Percentiles rank a stretch among this genome's conserved stretches.
phyloP scores from a whole-genome alignment of 2,329 filamentous ascomycete species.

The Fusarium sp. region DNA sequence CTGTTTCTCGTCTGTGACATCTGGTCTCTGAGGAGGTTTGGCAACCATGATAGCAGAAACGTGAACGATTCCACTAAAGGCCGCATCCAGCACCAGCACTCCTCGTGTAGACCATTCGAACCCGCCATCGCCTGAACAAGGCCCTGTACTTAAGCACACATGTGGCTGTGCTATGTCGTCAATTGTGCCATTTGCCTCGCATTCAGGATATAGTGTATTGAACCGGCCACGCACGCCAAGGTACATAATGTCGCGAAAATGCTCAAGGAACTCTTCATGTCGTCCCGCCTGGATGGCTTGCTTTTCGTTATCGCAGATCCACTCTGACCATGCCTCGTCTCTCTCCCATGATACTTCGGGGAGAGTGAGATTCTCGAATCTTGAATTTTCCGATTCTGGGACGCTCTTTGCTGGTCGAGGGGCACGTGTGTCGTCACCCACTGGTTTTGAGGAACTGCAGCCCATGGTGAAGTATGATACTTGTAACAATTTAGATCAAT shows the following conservation, averaged over 20 bases:
- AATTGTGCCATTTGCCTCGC: background rate
- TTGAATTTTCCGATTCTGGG: background rate
- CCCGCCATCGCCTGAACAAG: background rate
- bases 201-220: background rate
- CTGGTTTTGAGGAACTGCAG: background rate
- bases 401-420: background rate
- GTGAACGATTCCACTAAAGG: background rate
- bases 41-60: background rate
- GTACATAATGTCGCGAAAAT: background rate
- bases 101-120: background rate
- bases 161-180: background rate
- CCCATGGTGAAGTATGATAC: background rate
- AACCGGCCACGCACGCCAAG: background rate
- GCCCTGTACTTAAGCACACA: background rate
- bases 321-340: background rate
- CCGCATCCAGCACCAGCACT: background rate
- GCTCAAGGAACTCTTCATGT: background rate
- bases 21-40: background rate
- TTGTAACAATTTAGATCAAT: background rate
- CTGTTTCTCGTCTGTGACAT: background rate
- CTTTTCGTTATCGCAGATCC: background rate
- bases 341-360: constrained; percentile 1
- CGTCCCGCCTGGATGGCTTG: background rate
- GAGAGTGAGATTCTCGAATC: background rate
- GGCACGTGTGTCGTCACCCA: background rate